Evolutionary conservation across 768 basidiomycete genomes (phyloP).

Genomic region (Agaricus bisporus): DNA sequence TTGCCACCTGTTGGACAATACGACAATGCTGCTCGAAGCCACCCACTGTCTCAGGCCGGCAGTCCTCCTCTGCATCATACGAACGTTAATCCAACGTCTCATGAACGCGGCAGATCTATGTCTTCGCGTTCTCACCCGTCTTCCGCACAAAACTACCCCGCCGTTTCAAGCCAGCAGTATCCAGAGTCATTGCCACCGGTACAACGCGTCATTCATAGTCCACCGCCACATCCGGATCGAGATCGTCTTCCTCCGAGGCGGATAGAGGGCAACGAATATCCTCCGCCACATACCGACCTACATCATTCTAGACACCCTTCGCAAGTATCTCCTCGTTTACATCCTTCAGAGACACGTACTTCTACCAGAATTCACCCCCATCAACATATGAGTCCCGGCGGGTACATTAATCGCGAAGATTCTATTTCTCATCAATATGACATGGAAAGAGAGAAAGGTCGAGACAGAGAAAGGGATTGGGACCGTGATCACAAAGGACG

Average conservation of each 20-base stretch:
- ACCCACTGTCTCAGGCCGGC: conserved; percentile 21
- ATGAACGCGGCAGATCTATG: conserved; percentile 42
- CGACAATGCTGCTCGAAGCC: conserved; percentile 23
- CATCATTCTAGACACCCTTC: conserved; percentile 12
- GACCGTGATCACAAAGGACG: conserved; percentile 17
- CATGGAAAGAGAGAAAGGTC: conserved; percentile 32
- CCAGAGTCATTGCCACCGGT: conserved; percentile 38
- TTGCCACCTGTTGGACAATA: conserved; percentile 34
- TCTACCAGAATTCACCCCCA: conserved; percentile 50
- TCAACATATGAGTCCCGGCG: conserved; percentile 60
- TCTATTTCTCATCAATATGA: conserved; percentile 43
- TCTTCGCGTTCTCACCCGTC: conserved; percentile 45
- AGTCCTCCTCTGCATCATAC: conserved; percentile 39
- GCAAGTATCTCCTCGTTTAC: conserved; percentile 25
- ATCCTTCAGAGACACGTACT: conserved; percentile 14
- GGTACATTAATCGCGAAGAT: conserved; percentile 50
- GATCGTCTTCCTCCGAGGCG: conserved; percentile 36
- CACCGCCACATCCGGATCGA: conserved; percentile 36
- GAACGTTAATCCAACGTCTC: conserved; percentile 26
- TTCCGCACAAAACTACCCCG: conserved; percentile 30
- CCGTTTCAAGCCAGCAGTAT: conserved; percentile 37
- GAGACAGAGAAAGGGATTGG: conserved; percentile 25
- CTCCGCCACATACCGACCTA: conserved; percentile 7
- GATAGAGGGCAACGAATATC: conserved; percentile 27
- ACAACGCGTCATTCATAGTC: conserved; percentile 45